Evolutionary conservation across 2,329 filamentous ascomycete genomes (phyloP).

Genomic region (Penicillium sumatraense): DNA sequence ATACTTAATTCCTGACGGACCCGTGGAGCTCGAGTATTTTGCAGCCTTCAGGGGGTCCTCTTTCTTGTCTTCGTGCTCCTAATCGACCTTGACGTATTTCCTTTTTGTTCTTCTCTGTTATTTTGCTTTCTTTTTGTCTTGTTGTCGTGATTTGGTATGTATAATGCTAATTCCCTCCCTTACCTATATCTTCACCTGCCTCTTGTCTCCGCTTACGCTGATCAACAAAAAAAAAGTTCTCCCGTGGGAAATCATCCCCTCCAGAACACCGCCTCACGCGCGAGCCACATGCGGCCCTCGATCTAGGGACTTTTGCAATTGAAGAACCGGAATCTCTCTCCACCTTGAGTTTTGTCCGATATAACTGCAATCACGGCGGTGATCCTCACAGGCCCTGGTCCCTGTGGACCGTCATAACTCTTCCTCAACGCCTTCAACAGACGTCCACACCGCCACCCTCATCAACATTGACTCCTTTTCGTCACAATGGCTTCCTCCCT

Average conservation of each 20-base stretch:
- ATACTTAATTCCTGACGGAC: constrained; percentile 33
- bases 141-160: constrained; percentile 7
- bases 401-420: constrained; percentile 33
- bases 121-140: neutral
- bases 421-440: constrained; percentile 30
- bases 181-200: neutral
- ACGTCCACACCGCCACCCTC: constrained; percentile 30
- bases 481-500: constrained; percentile 56
- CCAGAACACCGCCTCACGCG: constrained; percentile 22
- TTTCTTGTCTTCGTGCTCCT: constrained; percentile 19
- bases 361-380: constrained; percentile 20
- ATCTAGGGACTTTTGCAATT: constrained; percentile 14
- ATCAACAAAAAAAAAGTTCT: constrained; percentile 16
- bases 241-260: constrained; percentile 14
- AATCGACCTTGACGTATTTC: constrained; percentile 2
- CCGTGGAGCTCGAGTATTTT: constrained; percentile 28
- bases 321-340: constrained; percentile 4
- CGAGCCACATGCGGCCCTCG: constrained; percentile 26
- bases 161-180: neutral
- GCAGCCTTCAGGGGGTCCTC: constrained; percentile 30
- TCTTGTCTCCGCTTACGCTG: constrained; percentile 4
- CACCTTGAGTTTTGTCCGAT: constrained; percentile 20
- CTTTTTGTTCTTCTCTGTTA: neutral
- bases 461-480: too few relatives aligned
- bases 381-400: constrained; percentile 28